Evolutionary conservation across 1,139 yeast genomes (phyloP).

Genomic region (Hyphopichia khmerensis): DNA sequence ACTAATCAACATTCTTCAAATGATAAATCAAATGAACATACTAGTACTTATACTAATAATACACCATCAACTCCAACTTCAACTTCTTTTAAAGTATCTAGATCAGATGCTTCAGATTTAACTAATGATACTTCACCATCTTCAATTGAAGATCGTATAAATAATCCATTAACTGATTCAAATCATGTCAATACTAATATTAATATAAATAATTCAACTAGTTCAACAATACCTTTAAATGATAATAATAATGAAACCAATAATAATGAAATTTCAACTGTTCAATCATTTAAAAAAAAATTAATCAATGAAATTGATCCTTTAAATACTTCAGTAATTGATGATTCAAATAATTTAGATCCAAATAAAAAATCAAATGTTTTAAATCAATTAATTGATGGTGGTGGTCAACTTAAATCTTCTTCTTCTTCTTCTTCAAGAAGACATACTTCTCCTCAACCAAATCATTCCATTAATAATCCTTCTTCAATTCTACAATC

Average conservation of each 20-base stretch:
- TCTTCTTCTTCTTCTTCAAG: constrained; percentile 5
- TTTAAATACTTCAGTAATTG: background rate
- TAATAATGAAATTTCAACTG: background rate
- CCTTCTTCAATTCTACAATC: background rate
- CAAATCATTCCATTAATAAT: no score
- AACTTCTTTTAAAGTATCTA: constrained; percentile 27
- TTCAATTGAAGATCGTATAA: constrained; percentile 20
- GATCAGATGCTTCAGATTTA: constrained; percentile 21
- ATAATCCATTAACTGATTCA: background rate
- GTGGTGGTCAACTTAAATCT: background rate
- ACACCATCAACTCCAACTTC: constrained; percentile 37
- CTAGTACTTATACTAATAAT: constrained; percentile 3
- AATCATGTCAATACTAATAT: background rate
- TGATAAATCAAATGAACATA: background rate
- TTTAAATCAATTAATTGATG: constrained; percentile 4
- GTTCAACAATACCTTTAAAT: background rate
- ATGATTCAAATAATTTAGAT: background rate
- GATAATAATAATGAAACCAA: background rate
- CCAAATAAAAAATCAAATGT: background rate
- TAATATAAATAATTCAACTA: background rate
- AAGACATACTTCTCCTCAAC: constrained; percentile 3
- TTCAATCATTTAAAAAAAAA: constrained; percentile 1
- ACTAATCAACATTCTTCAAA: background rate
- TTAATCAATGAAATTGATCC: constrained; percentile 1
- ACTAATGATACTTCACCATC: constrained; percentile 38